Evolutionary conservation across 352 stramenopile genomes (phyloP).

Genomic region (Globisporangium echinulatum): DNA sequence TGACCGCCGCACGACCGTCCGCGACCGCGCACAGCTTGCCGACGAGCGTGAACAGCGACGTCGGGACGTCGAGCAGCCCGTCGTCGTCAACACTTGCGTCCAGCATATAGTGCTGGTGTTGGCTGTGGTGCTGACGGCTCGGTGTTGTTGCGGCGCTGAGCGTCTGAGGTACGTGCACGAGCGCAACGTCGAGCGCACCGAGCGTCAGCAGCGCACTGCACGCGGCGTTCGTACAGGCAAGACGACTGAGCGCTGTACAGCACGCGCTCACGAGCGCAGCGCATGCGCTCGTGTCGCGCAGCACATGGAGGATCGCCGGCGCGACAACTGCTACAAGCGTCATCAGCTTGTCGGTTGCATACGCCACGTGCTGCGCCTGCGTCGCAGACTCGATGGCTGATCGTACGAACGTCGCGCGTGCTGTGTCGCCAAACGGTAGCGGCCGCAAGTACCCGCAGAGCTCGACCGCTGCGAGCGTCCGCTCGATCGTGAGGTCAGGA

Average conservation of each 20-base stretch:
- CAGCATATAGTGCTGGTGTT: conserved; percentile 13
- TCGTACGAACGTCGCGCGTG: conserved; percentile 37
- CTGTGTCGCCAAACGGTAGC: conserved; percentile 44
- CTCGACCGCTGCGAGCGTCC: conserved; percentile 46
- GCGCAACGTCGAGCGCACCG: conserved; percentile 44
- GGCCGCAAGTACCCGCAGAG: conserved; percentile 53
- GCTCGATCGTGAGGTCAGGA: conserved; percentile 25
- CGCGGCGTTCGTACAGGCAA: conserved; percentile 49
- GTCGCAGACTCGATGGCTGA: not conserved
- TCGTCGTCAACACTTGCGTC: conserved; percentile 35
- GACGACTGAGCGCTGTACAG: conserved; percentile 49
- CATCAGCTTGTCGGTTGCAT: conserved; percentile 34
- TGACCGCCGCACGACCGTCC: conserved; percentile 46
- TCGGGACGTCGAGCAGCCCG: conserved; percentile 42
- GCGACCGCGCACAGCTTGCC: conserved; percentile 54
- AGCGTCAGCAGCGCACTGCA: conserved; percentile 40
- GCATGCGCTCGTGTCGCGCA: conserved; percentile 38
- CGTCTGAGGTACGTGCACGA: conserved; percentile 54
- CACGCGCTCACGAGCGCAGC: conserved; percentile 37
- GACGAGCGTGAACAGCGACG: conserved; percentile 59
- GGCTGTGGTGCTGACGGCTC: conserved; percentile 3
- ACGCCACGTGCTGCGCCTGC: conserved; percentile 26
- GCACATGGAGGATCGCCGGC: conserved; percentile 47
- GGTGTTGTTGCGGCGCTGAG: conserved; percentile 15
- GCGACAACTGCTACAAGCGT: conserved; percentile 42